Conservation (phyloP, 345 rosid species). For the Citrus sp. region DNA sequence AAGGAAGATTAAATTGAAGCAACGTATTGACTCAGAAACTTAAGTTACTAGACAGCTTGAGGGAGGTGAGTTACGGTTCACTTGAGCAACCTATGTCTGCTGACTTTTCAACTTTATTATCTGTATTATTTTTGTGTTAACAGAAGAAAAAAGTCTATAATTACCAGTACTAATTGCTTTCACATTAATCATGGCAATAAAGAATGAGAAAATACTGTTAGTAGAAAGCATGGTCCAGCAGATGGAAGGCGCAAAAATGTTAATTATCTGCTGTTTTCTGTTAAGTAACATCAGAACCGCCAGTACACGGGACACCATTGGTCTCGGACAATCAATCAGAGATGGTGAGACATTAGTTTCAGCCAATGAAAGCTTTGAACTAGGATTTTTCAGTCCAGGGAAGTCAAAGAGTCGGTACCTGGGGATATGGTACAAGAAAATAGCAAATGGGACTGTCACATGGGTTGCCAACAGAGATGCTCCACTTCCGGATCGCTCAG, state of each 20-base stretch:
- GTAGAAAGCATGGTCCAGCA: too few species aligned
- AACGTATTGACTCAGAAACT: too few species aligned
- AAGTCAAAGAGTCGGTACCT: constrained; percentile 29
- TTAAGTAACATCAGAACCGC: background rate
- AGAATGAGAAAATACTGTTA: constrained; percentile 9
- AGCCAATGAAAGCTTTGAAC: constrained; percentile 23
- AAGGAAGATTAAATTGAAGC: too few species aligned
- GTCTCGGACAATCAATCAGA: constrained; percentile 4
- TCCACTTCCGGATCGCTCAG: constrained; percentile 3
- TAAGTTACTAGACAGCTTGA: too few species aligned
- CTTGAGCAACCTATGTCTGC: too few species aligned
- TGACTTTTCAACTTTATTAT: too few species aligned
- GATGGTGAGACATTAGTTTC: constrained; percentile 21
- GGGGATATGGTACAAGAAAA: constrained; percentile 42
- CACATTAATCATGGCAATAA: too few species aligned
- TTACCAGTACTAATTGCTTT: constrained; percentile 11
- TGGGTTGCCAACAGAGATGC: constrained; percentile 35
- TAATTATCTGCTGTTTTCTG: background rate
- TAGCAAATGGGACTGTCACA: constrained; percentile 18
- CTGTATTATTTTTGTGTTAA: too few species aligned
- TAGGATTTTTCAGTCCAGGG: constrained; percentile 34
- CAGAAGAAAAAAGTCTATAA: too few species aligned
- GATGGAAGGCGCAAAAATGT: background rate
- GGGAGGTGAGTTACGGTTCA: too few species aligned
- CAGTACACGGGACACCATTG: constrained; percentile 2